Evolutionary conservation across 768 basidiomycete genomes (phyloP).

Genomic region (Leccinum disarticulatum): DNA sequence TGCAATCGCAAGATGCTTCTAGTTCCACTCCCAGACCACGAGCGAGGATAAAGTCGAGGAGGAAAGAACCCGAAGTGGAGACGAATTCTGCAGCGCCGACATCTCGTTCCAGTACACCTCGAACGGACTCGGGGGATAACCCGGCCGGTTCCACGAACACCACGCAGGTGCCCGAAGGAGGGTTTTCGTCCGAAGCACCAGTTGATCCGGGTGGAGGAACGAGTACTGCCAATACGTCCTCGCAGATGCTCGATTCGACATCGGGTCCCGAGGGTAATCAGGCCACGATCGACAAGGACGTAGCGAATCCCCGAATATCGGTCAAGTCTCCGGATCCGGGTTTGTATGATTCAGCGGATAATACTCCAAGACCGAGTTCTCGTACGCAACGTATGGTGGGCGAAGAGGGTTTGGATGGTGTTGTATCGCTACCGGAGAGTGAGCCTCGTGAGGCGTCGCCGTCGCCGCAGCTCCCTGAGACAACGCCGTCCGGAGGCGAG

Average conservation of each 20-base stretch:
- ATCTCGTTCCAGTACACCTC: slow-evolving; percentile 20
- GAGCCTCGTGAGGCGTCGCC: slow-evolving; percentile 11
- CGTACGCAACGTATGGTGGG: background rate
- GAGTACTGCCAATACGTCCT: background rate
- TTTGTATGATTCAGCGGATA: slow-evolving; percentile 9
- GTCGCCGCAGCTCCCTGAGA: slow-evolving; percentile 8
- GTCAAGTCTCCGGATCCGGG: background rate
- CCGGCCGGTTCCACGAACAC: background rate
- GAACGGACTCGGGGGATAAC: slow-evolving; percentile 11
- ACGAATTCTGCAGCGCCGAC: slow-evolving; percentile 2
- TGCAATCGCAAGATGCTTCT: slow-evolving; percentile 5
- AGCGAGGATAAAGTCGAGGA: slow-evolving; percentile 10
- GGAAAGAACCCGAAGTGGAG: slow-evolving; percentile 8
- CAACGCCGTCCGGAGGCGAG: slow-evolving; percentile 7
- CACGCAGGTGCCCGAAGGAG: background rate
- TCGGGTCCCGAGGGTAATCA: background rate
- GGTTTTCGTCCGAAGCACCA: slow-evolving; percentile 8
- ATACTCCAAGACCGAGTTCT: slow-evolving; percentile 21
- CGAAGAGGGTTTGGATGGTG: background rate
- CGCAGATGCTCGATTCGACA: slow-evolving; percentile 10
- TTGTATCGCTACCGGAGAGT: background rate
- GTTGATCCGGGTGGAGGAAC: slow-evolving; percentile 26
- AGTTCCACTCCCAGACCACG: slow-evolving; percentile 5
- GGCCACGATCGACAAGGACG: background rate
- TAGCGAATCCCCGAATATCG: background rate